A percentile compares a stretch with the other conserved stretches of the same genome.
These are phyloP conservation scores for Excoecaria cochinchinensis DNA, from an alignment of 345 rosid genomes.

Conservation along the genomic window DNA sequence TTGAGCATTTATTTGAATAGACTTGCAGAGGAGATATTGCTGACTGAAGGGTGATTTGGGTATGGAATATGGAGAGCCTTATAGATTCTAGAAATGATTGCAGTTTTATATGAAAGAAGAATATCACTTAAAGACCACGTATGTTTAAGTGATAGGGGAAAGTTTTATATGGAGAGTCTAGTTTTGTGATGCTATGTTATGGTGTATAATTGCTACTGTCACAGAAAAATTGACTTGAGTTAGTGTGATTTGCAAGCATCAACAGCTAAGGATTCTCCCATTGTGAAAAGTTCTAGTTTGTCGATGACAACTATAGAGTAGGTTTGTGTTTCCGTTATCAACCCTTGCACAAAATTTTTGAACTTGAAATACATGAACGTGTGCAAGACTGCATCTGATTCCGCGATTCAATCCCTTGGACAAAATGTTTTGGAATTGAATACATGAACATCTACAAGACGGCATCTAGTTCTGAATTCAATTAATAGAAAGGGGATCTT, in stretches of 20 bases:
- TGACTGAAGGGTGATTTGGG: not conserved
- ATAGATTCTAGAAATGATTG: not conserved
- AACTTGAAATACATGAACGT: too few relatives aligned
- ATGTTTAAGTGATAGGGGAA: not conserved
- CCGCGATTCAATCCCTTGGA: too few relatives aligned
- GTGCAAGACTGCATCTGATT: too few relatives aligned
- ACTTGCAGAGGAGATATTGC: not conserved
- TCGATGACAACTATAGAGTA: too few relatives aligned
- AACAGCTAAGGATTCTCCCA: not conserved
- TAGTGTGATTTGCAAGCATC: not conserved
- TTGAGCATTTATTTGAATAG: not conserved
- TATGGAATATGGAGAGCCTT: not conserved
- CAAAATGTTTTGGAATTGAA: not conserved
- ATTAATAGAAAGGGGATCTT: not conserved
- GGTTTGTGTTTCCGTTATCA: too few relatives aligned
- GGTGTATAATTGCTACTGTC: not conserved
- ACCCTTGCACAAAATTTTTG: too few relatives aligned
- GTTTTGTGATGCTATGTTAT: not conserved
- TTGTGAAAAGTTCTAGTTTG: too few relatives aligned
- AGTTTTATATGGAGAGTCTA: not conserved
- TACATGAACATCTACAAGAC: not conserved
- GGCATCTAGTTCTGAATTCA: not conserved
- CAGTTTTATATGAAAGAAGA: not conserved
- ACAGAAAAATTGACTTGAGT: not conserved
- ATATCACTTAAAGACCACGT: not conserved